Percentiles rank a stretch among this genome's conserved stretches.
phyloP scores from a whole-genome alignment of 495 filamentous ascomycete genomes.

The Evernia prunastri region DNA sequence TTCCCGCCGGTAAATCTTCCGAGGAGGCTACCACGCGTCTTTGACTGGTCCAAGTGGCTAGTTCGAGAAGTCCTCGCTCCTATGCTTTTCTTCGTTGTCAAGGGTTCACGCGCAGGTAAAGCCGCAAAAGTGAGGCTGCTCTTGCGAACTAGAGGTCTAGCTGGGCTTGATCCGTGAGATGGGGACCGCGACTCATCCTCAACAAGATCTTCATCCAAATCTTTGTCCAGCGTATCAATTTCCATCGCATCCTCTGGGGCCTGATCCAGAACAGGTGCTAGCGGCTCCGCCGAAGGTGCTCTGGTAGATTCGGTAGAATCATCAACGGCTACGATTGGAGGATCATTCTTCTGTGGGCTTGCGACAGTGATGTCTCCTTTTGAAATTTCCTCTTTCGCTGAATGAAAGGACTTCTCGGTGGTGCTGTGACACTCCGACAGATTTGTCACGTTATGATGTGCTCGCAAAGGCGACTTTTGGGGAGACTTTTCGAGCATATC shows the following conservation, averaged over 20 bases:
- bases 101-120: conserved; percentile 81
- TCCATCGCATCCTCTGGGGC: conserved; percentile 23
- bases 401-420: conserved; percentile 58
- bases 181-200: conserved; percentile 50
- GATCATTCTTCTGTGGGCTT: conserved; percentile 23
- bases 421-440: conserved; percentile 43
- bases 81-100: conserved; percentile 71
- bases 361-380: conserved; percentile 16
- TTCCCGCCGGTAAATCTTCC: conserved; percentile 59
- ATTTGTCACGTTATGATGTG: conserved; percentile 11
- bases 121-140: conserved; percentile 92
- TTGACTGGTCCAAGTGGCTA: conserved; percentile 69
- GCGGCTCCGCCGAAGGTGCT: conserved; percentile 18
- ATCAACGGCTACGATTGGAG: conserved; percentile 27
- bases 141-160: conserved; percentile 65
- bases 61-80: conserved; percentile 65
- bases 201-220: conserved; percentile 45
- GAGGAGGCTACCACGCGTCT: conserved; percentile 50
- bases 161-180: conserved; percentile 57
- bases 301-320: conserved; percentile 20
- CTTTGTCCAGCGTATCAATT: conserved; percentile 28
- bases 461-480: conserved; percentile 5
- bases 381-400: conserved; percentile 55
- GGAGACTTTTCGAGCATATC: conserved; percentile 27
- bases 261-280: conserved; percentile 15